Base-by-base conservation (phyloP, 306 rosid genomes). In the Gynostemma pentaphyllum region DNA sequence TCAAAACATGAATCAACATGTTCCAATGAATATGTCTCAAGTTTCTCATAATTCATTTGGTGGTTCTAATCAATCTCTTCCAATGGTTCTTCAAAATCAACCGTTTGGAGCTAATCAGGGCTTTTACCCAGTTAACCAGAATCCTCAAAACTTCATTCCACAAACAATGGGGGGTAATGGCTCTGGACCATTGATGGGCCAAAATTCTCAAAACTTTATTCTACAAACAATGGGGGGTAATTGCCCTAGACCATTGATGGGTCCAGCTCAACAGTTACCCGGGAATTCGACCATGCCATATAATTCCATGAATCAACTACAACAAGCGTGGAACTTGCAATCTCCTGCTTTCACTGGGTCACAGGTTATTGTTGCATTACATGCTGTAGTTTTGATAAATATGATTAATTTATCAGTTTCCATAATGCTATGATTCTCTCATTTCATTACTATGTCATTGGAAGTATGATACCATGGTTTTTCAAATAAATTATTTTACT, bases 1-100 rank as follows among this genome's bases (percentile, higher is more conserved):
- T 74, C 97, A 79, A 66, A 85, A 80, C 63, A 77, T 77, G 85
- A 88, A 82, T 51, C 98, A 82, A 44, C 79, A 75, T 60, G 50
- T 82, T 71, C 81, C 79, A 39, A 73, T 72, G 49, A 82, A 81
- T 70, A 64, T 78, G 72, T 61, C 87, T 66, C 96, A 85, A 57
- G 77, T 37, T 70, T 60, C 78, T 15, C 78, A 66, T 5, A 75
- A 75, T 62, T 54, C 74, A 60, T 70, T 68, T 55, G 79, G 82
- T 64, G 85, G 75, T 72, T 74, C 70, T 24, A 79, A 74, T 77
- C 95, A 83, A 78, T 67, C 69, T 51, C 53, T 80, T 54, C 83
- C 68, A 1, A 71, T 68, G 67, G 59, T 75, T 41, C 82, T 79
- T 57, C 91, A 82, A 62, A 82, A 74, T 76, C 63, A 77, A 5